Evolutionary conservation across 495 filamentous ascomycete species (phyloP), one percentile per base, ranked within the genome.

Genomic region (Articulospora tetracladia): DNA sequence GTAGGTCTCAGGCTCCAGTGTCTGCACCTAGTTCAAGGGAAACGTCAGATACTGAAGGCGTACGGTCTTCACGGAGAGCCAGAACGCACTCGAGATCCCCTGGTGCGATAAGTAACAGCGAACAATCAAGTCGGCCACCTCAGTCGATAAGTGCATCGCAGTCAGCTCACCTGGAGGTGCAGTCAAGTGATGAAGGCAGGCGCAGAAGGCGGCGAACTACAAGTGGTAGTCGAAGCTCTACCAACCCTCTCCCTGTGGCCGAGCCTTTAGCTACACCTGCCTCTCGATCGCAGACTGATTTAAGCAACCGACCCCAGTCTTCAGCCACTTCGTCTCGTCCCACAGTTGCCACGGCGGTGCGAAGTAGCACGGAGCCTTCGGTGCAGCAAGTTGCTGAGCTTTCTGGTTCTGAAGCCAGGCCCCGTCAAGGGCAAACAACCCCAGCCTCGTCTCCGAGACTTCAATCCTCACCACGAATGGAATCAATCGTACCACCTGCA

Each of bases 261-360:
- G 70, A 77, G 36, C 60, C 26, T 70, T 17, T 74, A 76, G 54
- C 70, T 26, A 73, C 72, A 50, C 74, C 77, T 53, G 76, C 79
- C 52, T 70, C 78, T 15, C 75, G 79, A 27, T 87, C 86, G 36
- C 77, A 81, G 50, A 86, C 83, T 10, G 87, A 91, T 62, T 71
- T 89, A 1, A 74, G 72, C n/a, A 66, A 77, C 19, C 67, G 77
- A 59, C 69, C 79, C 12, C 63, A 57, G 20, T 76, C 72, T 13
- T 70, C 72, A 13, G 64, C 69, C n/a, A 69, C 69, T 7, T 48
- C 70, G 51, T 50, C 58, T 27, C 67, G 65, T 19, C 66, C 68
- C 20, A 55, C 67, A 11, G 65, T 66, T 4, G 61, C 59, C 2
- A n/a, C 62, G 10, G 55, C 41, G 30, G 72, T 74, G 26, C 76